Evolutionary conservation across 1,139 yeast species (phyloP).

Genomic region (Yamadazyma friedrichii): DNA sequence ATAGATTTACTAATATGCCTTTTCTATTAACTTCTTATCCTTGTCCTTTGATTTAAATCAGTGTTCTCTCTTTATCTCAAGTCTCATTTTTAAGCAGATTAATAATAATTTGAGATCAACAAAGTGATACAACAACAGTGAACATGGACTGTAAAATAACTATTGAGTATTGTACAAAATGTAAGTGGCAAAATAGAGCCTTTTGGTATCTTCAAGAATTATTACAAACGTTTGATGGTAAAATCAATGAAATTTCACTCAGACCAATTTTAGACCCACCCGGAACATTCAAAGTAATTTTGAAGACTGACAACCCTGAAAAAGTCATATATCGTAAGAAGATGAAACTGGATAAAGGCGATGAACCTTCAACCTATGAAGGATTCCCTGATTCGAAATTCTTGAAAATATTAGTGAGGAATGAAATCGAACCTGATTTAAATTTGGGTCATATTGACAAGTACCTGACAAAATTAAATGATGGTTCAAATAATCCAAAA

Average conservation of each 20-base stretch:
- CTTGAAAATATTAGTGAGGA: constrained; percentile 35
- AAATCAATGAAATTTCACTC: constrained; percentile 36
- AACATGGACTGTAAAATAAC: constrained; percentile 26
- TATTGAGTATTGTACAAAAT: constrained; percentile 42
- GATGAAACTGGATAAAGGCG: constrained; percentile 28
- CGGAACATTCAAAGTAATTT: constrained; percentile 35
- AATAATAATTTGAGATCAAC: not conserved
- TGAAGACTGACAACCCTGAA: constrained; percentile 13
- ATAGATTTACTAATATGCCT: not conserved
- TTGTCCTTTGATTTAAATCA: not conserved
- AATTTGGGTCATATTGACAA: constrained; percentile 37
- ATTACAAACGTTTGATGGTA: constrained; percentile 42
- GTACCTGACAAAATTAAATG: constrained; percentile 9
- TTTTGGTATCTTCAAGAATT: constrained; percentile 48
- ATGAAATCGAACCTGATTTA: constrained; percentile 28
- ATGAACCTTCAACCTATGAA: constrained; percentile 31
- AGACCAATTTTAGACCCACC: constrained; percentile 40
- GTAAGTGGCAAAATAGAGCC: constrained; percentile 51
- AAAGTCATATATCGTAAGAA: constrained; percentile 36
- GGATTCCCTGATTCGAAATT: constrained; percentile 50
- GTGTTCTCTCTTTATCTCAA: not conserved
- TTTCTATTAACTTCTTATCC: too few relatives aligned
- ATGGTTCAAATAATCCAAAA: constrained; percentile 1
- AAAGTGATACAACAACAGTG: too few relatives aligned
- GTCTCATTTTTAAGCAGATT: not conserved